A percentile compares a stretch with the other conserved stretches of the same genome.
Conservation (phyloP, 805 yeast genomes). For the Yarrowia sp. region DNA sequence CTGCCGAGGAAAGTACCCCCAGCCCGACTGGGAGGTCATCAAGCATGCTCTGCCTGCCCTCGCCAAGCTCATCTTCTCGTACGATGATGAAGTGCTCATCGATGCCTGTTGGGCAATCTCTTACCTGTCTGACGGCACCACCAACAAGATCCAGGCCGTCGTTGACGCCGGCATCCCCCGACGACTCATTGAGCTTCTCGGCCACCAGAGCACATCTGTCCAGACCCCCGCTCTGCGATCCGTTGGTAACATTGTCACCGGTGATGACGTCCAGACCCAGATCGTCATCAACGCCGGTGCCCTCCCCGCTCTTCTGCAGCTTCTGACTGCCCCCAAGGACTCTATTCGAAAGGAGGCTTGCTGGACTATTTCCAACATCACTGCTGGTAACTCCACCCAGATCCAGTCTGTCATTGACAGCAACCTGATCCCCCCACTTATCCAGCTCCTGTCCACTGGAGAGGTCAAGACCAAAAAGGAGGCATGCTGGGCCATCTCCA, state of each 20-base stretch:
- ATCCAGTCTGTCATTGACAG: constrained; percentile 96
- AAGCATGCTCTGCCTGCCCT: constrained; percentile 85
- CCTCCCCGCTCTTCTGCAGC: constrained; percentile 73
- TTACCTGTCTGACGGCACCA: constrained; percentile 87
- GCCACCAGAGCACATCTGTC: constrained; percentile 76
- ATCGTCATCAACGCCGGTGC: constrained; percentile 91
- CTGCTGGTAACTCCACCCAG: constrained; percentile 95
- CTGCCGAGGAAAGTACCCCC: constrained; percentile 95
- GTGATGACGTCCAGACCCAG: constrained; percentile 94
- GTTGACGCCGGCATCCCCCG: constrained; percentile 94
- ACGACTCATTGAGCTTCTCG: constrained; percentile 85
- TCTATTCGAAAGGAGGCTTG: constrained; percentile 95
- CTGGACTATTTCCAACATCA: constrained; percentile 97
- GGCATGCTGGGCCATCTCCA: constrained; percentile 99
- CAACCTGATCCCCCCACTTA: constrained; percentile 86
- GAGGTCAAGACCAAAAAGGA: constrained; percentile 96
- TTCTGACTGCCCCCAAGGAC: constrained; percentile 82
- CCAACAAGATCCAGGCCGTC: constrained; percentile 93
- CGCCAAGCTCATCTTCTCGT: constrained; percentile 83
- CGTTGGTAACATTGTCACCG: constrained; percentile 96
- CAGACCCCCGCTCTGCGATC: constrained; percentile 98
- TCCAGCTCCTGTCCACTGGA: constrained; percentile 71
- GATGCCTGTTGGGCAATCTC: constrained; percentile 99
- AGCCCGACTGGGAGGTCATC: constrained; percentile 90
- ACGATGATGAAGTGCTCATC: constrained; percentile 87